Evolutionary conservation across 495 filamentous ascomycete species (phyloP).

Genomic region (Penicillium lividum): DNA sequence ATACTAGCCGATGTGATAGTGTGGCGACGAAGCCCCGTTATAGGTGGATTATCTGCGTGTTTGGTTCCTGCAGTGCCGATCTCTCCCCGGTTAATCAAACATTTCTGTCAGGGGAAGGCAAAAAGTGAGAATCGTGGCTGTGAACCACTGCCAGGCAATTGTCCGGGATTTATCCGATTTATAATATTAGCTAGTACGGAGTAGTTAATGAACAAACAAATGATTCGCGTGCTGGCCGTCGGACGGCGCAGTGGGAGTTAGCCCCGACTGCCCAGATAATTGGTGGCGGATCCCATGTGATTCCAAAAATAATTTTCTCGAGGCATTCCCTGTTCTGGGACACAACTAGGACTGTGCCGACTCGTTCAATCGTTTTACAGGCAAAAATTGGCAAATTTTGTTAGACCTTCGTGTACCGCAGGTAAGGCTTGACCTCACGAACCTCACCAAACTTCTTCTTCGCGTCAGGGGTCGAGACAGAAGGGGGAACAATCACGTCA

Average conservation of each 20-base stretch:
- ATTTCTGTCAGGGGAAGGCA: constrained; percentile 19
- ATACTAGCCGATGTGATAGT: constrained; percentile 16
- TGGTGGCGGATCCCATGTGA: not conserved
- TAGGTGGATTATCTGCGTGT: constrained; percentile 9
- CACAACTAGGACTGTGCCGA: not conserved
- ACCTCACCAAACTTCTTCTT: constrained; percentile 89
- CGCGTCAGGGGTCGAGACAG: constrained; percentile 82
- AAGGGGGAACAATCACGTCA: constrained; percentile 94
- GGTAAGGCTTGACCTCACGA: constrained; percentile 90
- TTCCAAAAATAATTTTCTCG: not conserved
- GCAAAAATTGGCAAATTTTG: not conserved
- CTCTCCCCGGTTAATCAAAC: constrained; percentile 20
- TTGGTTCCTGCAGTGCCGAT: constrained; percentile 7
- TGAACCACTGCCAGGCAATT: not conserved
- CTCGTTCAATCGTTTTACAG: not conserved
- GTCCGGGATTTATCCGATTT: constrained; percentile 7
- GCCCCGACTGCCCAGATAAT: not conserved
- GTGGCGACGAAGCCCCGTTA: not conserved
- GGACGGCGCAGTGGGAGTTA: not conserved
- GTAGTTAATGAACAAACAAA: not conserved
- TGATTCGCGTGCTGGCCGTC: not conserved
- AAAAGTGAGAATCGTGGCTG: not conserved
- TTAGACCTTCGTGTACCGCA: constrained; percentile 31
- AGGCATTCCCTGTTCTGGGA: not conserved
- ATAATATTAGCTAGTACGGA: not conserved